Evolutionary conservation across 2,329 filamentous ascomycete species (phyloP).

Genomic region (Fusarium sulawesiense): DNA sequence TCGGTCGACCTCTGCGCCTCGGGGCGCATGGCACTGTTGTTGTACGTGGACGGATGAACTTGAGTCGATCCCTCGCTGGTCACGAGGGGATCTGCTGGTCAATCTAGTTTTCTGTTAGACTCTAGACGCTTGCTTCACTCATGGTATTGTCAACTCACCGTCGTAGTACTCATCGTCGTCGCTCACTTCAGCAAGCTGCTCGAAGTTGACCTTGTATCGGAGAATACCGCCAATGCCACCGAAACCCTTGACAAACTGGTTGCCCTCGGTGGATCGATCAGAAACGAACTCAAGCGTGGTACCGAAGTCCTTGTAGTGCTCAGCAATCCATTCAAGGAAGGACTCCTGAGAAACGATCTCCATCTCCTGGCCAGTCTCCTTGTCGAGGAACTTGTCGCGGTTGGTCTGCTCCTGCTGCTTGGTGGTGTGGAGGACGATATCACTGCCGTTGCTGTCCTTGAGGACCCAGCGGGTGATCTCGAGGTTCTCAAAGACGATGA

Average conservation of each 20-base stretch:
- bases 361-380: constrained; percentile 96
- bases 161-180: constrained; percentile 96
- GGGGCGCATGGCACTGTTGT: constrained; percentile 55
- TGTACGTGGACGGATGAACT: constrained; percentile 62
- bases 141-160: constrained; percentile 53
- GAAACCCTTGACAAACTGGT: constrained; percentile 99
- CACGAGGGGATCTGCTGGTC: constrained; percentile 90
- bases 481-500: constrained; percentile 98
- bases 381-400: constrained; percentile 92
- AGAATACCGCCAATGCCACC: constrained; percentile 97
- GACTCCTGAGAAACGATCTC: constrained; percentile 87
- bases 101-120: constrained; percentile 67
- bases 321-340: constrained; percentile 99
- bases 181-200: constrained; percentile 94
- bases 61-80: constrained; percentile 84
- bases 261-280: constrained; percentile 96
- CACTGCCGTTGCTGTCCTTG: constrained; percentile 78
- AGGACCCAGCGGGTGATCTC: constrained; percentile 93
- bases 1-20: constrained; percentile 57
- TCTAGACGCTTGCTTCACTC: neutral
- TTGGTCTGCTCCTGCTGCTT: constrained; percentile 78
- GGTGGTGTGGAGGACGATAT: constrained; percentile 85
- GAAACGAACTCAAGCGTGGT: constrained; percentile 97
- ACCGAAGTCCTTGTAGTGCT: constrained; percentile 98
- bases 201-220: constrained; percentile 99